phyloP scores from a whole-genome alignment of 495 filamentous ascomycete species.

The Lindgomyces ingoldianus region DNA sequence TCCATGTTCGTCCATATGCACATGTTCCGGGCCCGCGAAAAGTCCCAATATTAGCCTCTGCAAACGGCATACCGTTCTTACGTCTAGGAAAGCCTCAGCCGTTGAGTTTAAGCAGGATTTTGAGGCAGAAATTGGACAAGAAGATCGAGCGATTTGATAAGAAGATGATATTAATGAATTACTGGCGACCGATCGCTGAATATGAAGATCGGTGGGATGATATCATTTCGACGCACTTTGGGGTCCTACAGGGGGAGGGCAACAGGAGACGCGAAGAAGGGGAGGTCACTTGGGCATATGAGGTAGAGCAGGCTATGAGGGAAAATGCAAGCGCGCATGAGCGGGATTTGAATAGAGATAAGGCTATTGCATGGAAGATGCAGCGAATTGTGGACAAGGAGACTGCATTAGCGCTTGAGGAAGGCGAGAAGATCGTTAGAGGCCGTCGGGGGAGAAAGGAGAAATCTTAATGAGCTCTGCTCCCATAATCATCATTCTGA shows the following conservation, averaged over 20 bases:
- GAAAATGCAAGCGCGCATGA: slow-evolving; percentile 30
- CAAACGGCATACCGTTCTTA: slow-evolving; percentile 66
- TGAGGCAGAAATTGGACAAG: slow-evolving; percentile 53
- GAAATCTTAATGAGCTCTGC: background rate
- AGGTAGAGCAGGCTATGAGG: slow-evolving; percentile 19
- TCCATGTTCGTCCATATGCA: slow-evolving; percentile 45
- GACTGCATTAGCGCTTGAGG: slow-evolving; percentile 47
- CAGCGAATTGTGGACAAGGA: slow-evolving; percentile 53
- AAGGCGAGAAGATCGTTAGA: slow-evolving; percentile 36
- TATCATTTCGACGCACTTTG: slow-evolving; percentile 37
- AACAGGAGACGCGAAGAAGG: background rate
- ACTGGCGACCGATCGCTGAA: slow-evolving; percentile 47
- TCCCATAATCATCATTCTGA: too few species aligned
- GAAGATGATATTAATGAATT: slow-evolving; percentile 42
- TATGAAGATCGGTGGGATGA: slow-evolving; percentile 63
- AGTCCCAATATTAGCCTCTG: slow-evolving; percentile 61
- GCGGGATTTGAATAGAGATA: slow-evolving; percentile 18
- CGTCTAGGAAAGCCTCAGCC: slow-evolving; percentile 71
- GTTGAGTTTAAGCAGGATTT: slow-evolving; percentile 54
- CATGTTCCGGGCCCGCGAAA: slow-evolving; percentile 57
- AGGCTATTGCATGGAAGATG: slow-evolving; percentile 50
- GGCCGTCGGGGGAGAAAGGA: slow-evolving; percentile 9
- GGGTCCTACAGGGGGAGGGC: slow-evolving; percentile 2
- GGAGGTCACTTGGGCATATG: slow-evolving; percentile 9
- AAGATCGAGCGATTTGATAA: slow-evolving; percentile 47